These are phyloP conservation scores for Cladosporium sp. DNA, from an alignment of 2,329 filamentous ascomycete species.

Conservation along the genomic window DNA sequence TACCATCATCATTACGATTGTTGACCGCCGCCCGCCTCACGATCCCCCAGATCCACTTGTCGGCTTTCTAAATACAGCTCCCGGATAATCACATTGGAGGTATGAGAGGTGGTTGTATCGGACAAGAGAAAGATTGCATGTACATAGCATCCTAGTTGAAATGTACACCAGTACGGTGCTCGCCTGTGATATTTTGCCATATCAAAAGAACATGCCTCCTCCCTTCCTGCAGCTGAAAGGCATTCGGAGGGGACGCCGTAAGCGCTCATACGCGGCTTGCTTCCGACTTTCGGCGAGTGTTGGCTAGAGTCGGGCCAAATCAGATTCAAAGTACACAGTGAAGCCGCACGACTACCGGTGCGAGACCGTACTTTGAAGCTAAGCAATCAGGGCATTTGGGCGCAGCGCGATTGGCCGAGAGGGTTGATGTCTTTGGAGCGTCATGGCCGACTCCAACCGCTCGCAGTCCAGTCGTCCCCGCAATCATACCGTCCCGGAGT, in stretches of 20 bases:
- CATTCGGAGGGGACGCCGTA: slow-evolving; percentile 2
- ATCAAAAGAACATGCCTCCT: not conserved
- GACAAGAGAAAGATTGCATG: not conserved
- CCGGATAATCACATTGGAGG: not conserved
- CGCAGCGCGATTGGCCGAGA: not conserved
- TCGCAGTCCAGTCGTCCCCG: not conserved
- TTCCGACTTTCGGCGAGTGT: slow-evolving; percentile 4
- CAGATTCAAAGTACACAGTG: no score
- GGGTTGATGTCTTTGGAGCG: not conserved
- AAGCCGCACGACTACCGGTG: no score
- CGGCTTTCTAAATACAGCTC: slow-evolving; percentile 7
- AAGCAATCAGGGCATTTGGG: not conserved
- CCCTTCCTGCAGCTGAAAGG: not conserved
- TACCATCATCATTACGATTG: slow-evolving; percentile 18
- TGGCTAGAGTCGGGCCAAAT: not conserved
- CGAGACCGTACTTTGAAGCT: no score
- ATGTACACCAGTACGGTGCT: not conserved
- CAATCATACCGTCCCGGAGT: slow-evolving; percentile 13
- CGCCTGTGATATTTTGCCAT: not conserved
- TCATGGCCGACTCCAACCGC: not conserved
- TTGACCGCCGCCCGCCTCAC: not conserved
- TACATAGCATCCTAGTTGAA: not conserved
- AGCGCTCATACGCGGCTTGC: slow-evolving; percentile 1
- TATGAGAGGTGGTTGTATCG: not conserved
- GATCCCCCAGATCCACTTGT: slow-evolving; percentile 9